Conservation (phyloP, 148 eudicot species). For the Rhododendron griersonianum region DNA sequence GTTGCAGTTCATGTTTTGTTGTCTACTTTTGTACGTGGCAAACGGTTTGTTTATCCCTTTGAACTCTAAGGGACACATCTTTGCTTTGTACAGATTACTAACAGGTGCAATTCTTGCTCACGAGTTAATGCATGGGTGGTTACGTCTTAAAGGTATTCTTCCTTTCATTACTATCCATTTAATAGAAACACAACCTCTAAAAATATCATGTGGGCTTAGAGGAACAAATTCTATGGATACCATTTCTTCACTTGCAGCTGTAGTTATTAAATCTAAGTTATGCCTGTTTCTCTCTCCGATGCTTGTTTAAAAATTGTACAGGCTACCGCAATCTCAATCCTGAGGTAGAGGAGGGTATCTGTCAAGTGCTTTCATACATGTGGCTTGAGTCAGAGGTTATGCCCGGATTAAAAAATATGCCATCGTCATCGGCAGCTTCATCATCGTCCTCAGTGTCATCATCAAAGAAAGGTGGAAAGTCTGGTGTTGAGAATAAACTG, state of each 20-base stretch:
- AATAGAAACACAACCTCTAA: background rate
- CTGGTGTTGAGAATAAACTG: slow-evolving; percentile 66
- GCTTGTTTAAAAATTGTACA: slow-evolving; percentile 17
- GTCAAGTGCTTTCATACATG: slow-evolving; percentile 92
- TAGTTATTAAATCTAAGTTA: background rate
- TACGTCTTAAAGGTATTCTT: slow-evolving; percentile 83
- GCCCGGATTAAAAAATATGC: slow-evolving; percentile 44
- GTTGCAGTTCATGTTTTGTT: background rate
- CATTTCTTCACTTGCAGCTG: background rate
- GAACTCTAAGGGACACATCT: background rate
- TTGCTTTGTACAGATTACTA: slow-evolving; percentile 54
- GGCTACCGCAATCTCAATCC: slow-evolving; percentile 80
- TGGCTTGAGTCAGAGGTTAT: slow-evolving; percentile 97
- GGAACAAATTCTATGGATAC: background rate
- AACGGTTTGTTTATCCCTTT: background rate
- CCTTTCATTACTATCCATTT: background rate
- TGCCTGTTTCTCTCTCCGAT: background rate
- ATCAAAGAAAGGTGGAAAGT: slow-evolving; percentile 83
- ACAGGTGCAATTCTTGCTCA: slow-evolving; percentile 99
- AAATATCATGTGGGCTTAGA: background rate
- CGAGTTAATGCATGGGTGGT: slow-evolving; percentile 96
- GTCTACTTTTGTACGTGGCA: background rate
- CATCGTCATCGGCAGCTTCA: slow-evolving; percentile 64
- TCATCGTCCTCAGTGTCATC: slow-evolving; percentile 39
- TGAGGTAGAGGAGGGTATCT: slow-evolving; percentile 91